phyloP scores from a whole-genome alignment of 208 protist genomes.

The Crithidia sp. region DNA sequence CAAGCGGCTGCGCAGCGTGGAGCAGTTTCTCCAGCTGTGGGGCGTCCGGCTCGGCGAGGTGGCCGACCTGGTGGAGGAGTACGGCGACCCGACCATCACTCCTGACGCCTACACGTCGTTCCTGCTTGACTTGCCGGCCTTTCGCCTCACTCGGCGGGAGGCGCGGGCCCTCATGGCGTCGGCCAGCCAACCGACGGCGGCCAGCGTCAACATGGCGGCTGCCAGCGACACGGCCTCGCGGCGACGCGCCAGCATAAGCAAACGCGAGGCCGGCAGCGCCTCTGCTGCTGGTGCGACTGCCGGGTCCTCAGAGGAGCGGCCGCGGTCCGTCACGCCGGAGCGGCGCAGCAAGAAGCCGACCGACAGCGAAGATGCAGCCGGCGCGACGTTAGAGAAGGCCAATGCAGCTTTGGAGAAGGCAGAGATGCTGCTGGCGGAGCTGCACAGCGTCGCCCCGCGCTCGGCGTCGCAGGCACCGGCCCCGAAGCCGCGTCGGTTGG shows the following conservation, averaged over 20 bases:
- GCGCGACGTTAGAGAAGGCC: slow-evolving; percentile 35
- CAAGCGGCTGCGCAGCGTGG: slow-evolving; percentile 58
- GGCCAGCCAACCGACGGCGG: slow-evolving; percentile 13
- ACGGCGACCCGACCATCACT: slow-evolving; percentile 81
- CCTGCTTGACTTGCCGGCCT: slow-evolving; percentile 72
- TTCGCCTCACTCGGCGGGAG: slow-evolving; percentile 71
- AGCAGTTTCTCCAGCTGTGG: slow-evolving; percentile 79
- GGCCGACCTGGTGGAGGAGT: slow-evolving; percentile 59
- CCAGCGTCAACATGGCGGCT: slow-evolving; percentile 14
- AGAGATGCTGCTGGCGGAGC: slow-evolving; percentile 32
- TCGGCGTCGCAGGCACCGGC: not conserved
- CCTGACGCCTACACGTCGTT: slow-evolving; percentile 80
- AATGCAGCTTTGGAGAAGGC: slow-evolving; percentile 38
- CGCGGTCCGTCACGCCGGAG: not conserved
- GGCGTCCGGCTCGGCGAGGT: slow-evolving; percentile 70
- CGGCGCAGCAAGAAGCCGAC: slow-evolving; percentile 4
- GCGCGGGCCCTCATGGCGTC: slow-evolving; percentile 34
- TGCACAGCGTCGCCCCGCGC: slow-evolving; percentile 4
- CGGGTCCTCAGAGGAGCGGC: not conserved
- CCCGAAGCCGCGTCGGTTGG: slow-evolving; percentile 10
- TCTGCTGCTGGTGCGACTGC: not conserved
- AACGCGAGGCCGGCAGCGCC: not conserved
- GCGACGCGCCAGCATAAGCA: slow-evolving; percentile 19
- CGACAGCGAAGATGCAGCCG: slow-evolving; percentile 4
- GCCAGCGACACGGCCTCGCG: slow-evolving; percentile 25